phyloP scores from a whole-genome alignment of 208 protist genomes.

The Trypanosoma mega region DNA sequence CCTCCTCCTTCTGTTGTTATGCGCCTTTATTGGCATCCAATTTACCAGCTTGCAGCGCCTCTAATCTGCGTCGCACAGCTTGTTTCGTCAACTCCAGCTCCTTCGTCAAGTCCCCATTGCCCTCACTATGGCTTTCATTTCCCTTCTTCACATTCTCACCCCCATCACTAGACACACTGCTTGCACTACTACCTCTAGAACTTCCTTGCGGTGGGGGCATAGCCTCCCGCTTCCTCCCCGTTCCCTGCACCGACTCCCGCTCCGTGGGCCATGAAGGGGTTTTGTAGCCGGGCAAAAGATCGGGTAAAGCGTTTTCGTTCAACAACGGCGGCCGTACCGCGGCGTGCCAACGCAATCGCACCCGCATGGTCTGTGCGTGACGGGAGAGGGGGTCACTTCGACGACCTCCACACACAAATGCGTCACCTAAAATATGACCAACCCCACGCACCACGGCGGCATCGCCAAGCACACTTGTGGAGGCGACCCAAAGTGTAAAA shows the following conservation, averaged over 20 bases:
- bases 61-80: slow-evolving; percentile 48
- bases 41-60: slow-evolving; percentile 39
- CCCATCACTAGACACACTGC: not conserved
- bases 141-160: slow-evolving; percentile 1
- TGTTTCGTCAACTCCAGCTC: slow-evolving; percentile 48
- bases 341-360: slow-evolving; percentile 64
- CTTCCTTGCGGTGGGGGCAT: too few species aligned
- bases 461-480: slow-evolving; percentile 16
- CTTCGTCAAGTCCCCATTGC: slow-evolving; percentile 5
- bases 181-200: not conserved
- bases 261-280: not conserved
- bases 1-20: too few species aligned
- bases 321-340: slow-evolving; percentile 41
- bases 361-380: slow-evolving; percentile 37
- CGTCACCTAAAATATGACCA: slow-evolving; percentile 20
- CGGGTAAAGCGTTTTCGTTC: slow-evolving; percentile 7
- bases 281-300: slow-evolving; percentile 23
- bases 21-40: not conserved
- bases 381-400: slow-evolving; percentile 22
- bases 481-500: slow-evolving; percentile 19
- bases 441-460: slow-evolving; percentile 6
- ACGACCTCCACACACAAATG: slow-evolving; percentile 28
- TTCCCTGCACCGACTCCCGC: too few species aligned
- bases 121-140: slow-evolving; percentile 9
- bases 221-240: too few species aligned